Base-by-base conservation (phyloP, 805 yeast species). In the Grigorovia humatica region DNA sequence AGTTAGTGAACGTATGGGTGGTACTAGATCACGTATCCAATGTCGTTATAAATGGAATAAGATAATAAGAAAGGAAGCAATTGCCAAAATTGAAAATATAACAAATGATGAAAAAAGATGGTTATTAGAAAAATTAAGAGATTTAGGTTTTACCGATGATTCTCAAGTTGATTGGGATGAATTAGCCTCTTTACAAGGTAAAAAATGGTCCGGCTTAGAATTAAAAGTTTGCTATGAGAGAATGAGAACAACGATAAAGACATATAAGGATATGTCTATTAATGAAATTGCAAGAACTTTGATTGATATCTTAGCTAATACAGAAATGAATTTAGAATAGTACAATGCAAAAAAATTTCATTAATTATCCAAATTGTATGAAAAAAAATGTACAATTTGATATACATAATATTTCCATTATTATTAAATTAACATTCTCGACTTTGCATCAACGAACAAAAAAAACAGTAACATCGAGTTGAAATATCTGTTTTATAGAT, bases 21-120 rank as follows among this genome's bases (percentile, higher is more conserved):
- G 96, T 2, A 74, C 80, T 1, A 77, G 98, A 55, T 85, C 96
- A 1, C 76, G 98, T 59, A 90, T 91, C 57, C 98, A 91, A 69
- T 90, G 97, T 66, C 79, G 98, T 53, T 91, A 91, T 69, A 91
- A 91, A 65, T 91, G 97, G 96, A 85, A 85, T 63, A 91, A 90
- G 68, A 62, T 89, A 6, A 68, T 82, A 50, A 82, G 80, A 60
- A 73, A 85, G 53, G 84, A 82, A 55, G 77, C 79, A 1, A 58
- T 68, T 17, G 65, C 64, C 13, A 70, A 77, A 52, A 73, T 75
- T 12, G 71, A 72, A 48, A 67, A 68, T 12, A 76, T 80, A 62
- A 70, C 70, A 29, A 59, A 65, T 13, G 69, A 68, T n/a, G 83
- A 81, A 46, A 72, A 75, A 53, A 62, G 73, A 43, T 77, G 82